Conservation (phyloP, 768 basidiomycete genomes). For the Lactarius sanguifluus region DNA sequence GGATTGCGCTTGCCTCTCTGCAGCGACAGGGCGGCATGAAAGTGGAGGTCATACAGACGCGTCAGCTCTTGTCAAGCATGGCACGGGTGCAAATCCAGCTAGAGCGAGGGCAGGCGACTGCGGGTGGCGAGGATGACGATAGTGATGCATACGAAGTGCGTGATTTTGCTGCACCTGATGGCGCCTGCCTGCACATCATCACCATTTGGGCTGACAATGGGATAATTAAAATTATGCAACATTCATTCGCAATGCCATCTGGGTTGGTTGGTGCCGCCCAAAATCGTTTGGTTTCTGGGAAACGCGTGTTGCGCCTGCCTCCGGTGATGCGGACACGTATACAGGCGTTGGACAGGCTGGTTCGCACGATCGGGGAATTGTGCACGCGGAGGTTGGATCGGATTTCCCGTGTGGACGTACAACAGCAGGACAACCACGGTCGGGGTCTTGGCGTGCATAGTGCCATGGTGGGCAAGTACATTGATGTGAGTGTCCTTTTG, state of each 20-base stretch:
- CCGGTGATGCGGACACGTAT: slow-evolving; percentile 16
- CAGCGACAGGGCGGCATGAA: slow-evolving; percentile 5
- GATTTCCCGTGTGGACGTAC: slow-evolving; percentile 22
- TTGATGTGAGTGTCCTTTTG: slow-evolving; percentile 29
- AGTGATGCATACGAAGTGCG: slow-evolving; percentile 19
- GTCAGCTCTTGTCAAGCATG: slow-evolving; percentile 6
- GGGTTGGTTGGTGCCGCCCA: slow-evolving; percentile 8
- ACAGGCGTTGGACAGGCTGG: slow-evolving; percentile 20
- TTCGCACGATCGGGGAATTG: slow-evolving; percentile 26
- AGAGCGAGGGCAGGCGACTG: slow-evolving; percentile 18
- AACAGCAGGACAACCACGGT: slow-evolving; percentile 15
- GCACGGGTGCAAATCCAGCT: slow-evolving; percentile 17
- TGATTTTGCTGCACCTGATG: slow-evolving; percentile 3
- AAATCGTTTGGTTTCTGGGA: slow-evolving; percentile 15
- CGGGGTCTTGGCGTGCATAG: slow-evolving; percentile 16
- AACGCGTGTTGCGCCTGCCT: slow-evolving; percentile 25
- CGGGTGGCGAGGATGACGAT: slow-evolving; percentile 3
- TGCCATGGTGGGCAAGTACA: slow-evolving; percentile 22
- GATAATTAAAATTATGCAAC: slow-evolving; percentile 17
- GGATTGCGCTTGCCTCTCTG: slow-evolving; percentile 21
- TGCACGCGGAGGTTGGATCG: slow-evolving; percentile 26
- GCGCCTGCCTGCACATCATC: slow-evolving; percentile 3
- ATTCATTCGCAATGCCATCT: slow-evolving; percentile 7
- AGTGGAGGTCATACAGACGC: slow-evolving; percentile 4
- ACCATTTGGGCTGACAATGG: slow-evolving; percentile 12